Conservation (phyloP, 495 filamentous ascomycete species). For the Astrocystis sublimbata region DNA sequence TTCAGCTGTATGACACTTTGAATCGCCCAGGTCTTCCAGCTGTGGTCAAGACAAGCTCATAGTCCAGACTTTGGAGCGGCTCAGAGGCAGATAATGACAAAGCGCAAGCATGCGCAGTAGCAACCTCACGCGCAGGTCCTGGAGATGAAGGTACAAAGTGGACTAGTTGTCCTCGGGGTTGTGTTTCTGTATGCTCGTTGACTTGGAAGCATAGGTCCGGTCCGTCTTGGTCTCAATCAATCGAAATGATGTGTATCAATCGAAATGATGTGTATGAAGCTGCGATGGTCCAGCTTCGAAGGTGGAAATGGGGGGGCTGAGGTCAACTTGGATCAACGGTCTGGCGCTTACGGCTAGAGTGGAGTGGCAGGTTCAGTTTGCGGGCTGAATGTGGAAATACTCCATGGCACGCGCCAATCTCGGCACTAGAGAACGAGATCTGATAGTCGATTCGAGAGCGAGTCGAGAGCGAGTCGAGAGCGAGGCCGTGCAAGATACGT, state of each 20-base stretch:
- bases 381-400: conserved; percentile 21
- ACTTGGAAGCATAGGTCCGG: background rate
- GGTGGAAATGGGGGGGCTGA: conserved; percentile 11
- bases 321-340: conserved; percentile 15
- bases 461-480: background rate
- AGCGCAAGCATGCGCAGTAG: background rate
- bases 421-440: background rate
- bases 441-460: no score
- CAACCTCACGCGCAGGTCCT: background rate
- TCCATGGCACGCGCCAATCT: background rate
- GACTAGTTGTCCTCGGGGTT: background rate
- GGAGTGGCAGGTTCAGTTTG: conserved; percentile 12
- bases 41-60: conserved; percentile 26
- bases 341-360: conserved; percentile 12
- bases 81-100: conserved; percentile 1
- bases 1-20: conserved; percentile 22
- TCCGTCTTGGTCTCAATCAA: conserved; percentile 8
- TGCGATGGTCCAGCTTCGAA: conserved; percentile 7
- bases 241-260: background rate
- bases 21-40: conserved; percentile 22
- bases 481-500: conserved; percentile 29
- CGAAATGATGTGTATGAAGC: conserved; percentile 18
- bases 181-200: background rate
- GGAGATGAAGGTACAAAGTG: background rate
- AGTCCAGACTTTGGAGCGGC: conserved; percentile 17